phyloP scores from a whole-genome alignment of 1,139 yeast species.

The Sugiyamaella novakii region DNA sequence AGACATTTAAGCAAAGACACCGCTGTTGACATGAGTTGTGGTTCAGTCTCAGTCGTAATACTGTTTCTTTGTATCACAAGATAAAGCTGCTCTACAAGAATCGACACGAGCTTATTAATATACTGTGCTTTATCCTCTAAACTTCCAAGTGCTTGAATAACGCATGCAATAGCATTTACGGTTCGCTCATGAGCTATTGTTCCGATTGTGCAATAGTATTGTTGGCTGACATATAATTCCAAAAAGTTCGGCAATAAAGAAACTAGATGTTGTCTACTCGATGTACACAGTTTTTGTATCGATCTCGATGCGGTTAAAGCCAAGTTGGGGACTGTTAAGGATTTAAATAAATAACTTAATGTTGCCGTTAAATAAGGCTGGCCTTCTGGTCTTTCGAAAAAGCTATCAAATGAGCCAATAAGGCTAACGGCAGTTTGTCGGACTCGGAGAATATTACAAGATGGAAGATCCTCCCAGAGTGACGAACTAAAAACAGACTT shows the following conservation, averaged over 20 bases:
- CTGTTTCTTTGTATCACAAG: conserved; percentile 19
- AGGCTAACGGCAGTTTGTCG: conserved; percentile 42
- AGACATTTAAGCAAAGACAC: conserved; percentile 62
- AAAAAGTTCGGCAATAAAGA: conserved; percentile 39
- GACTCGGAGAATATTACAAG: conserved; percentile 34
- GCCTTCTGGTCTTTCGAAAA: conserved; percentile 39
- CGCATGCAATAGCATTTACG: conserved; percentile 42
- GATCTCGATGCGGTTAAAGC: conserved; percentile 44
- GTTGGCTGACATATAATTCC: conserved; percentile 36
- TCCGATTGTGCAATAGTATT: conserved; percentile 28
- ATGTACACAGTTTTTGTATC: conserved; percentile 43
- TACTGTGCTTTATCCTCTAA: conserved; percentile 32
- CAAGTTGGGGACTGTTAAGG: conserved; percentile 35
- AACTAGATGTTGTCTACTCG: conserved; percentile 37
- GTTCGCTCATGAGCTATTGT: conserved; percentile 42
- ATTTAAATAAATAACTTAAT: conserved; percentile 41
- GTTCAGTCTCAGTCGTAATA: conserved; percentile 12
- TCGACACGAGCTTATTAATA: conserved; percentile 32
- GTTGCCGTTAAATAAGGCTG: conserved; percentile 37
- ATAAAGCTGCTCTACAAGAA: conserved; percentile 29
- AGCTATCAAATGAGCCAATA: conserved; percentile 42
- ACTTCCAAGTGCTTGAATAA: conserved; percentile 39
- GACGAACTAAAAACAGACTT: conserved; percentile 39
- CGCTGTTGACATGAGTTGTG: conserved; percentile 22
- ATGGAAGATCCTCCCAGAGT: conserved; percentile 38